Conservation (phyloP, 805 yeast species). For the Kodamaea jinghongensis region DNA sequence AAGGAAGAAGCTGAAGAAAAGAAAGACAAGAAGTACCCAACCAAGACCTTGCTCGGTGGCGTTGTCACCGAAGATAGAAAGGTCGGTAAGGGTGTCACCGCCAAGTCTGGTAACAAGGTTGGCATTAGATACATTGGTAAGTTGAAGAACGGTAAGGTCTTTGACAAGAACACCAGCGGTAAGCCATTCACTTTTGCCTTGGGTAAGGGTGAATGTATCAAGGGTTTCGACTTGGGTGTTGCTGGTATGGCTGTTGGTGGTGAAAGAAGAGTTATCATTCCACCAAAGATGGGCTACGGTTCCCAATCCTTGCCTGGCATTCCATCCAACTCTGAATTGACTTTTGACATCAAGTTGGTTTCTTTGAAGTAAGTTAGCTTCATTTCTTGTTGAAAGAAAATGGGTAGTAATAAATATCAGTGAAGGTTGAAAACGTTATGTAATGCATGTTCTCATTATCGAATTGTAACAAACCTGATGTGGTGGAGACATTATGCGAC, state of each 20-base stretch:
- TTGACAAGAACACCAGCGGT: conserved; percentile 96
- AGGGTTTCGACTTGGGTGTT: conserved; percentile 98
- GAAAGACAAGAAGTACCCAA: conserved; percentile 54
- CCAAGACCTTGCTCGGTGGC: conserved; percentile 88
- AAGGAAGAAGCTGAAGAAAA: conserved; percentile 16
- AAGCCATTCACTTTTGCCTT: conserved; percentile 89
- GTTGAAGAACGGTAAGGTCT: conserved; percentile 92
- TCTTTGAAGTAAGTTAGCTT: conserved; percentile 85
- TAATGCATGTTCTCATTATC: too few relatives aligned
- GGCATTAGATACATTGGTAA: conserved; percentile 98
- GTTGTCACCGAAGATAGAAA: conserved; percentile 90
- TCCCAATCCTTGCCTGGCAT: conserved; percentile 92
- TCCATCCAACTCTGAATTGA: conserved; percentile 95
- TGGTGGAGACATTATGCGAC: too few relatives aligned
- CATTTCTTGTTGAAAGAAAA: too few relatives aligned
- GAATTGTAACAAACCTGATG: too few relatives aligned
- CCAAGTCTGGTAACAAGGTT: conserved; percentile 85
- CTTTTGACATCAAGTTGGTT: conserved; percentile 93
- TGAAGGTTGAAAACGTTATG: too few relatives aligned
- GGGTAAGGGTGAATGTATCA: conserved; percentile 98
- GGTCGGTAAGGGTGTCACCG: conserved; percentile 81
- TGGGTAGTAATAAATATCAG: too few relatives aligned
- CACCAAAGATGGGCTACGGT: conserved; percentile 96
- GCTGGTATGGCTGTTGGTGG: conserved; percentile 99
- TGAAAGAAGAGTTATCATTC: conserved; percentile 95